These are phyloP conservation scores for Elsinoe ampelina DNA, from an alignment of 2,329 filamentous ascomycete genomes.

Conservation along the genomic window DNA sequence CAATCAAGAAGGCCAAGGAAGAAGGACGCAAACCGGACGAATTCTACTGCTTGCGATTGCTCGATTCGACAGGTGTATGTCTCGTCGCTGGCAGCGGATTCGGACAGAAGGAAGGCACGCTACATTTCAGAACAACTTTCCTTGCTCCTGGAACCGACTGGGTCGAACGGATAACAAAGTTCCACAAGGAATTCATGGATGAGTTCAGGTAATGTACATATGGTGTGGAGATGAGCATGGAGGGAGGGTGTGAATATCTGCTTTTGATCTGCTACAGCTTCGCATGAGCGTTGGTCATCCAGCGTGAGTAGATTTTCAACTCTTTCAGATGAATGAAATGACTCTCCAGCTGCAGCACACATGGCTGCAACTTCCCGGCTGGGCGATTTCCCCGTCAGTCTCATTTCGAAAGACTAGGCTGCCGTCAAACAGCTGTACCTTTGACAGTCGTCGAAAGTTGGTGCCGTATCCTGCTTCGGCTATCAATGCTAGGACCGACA, in stretches of 20 bases:
- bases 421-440: too few species aligned
- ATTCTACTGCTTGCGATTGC: conserved; percentile 84
- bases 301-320: conserved; percentile 5
- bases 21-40: conserved; percentile 74
- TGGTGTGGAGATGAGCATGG: too few species aligned
- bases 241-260: not conserved
- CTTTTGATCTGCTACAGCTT: not conserved
- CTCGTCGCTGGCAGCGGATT: conserved; percentile 89
- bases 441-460: too few species aligned
- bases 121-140: conserved; percentile 96
- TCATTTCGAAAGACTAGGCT: too few species aligned
- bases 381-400: too few species aligned
- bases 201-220: conserved; percentile 48
- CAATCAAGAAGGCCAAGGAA: conserved; percentile 61
- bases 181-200: conserved; percentile 84
- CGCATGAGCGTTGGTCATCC: not conserved
- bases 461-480: too few species aligned
- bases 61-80: conserved; percentile 91
- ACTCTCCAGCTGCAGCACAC: too few species aligned
- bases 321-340: not conserved
- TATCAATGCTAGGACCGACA: too few species aligned
- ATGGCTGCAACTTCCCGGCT: too few species aligned
- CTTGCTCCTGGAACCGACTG: conserved; percentile 92
- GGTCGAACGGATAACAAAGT: conserved; percentile 77
- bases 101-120: conserved; percentile 80